Evolutionary conservation across 164 flowering plant species (phyloP), one percentile per base, ranked within the genome.

Genomic region (Chimonanthus salicifolius): DNA sequence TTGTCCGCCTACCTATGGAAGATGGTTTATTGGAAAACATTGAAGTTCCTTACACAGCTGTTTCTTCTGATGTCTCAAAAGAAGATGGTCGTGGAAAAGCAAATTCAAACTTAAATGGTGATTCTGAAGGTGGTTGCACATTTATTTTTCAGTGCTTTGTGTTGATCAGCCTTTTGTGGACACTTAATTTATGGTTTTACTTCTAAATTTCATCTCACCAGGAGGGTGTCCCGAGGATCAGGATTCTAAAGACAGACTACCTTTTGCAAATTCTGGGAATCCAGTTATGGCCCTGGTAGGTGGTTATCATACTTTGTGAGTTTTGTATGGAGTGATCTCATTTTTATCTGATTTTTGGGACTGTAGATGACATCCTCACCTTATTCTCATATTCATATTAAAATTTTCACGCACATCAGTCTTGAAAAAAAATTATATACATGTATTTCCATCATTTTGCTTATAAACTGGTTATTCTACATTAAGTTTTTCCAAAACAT

Each of bases 211-310:
- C 49, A 21, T 67, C 75, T 71, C 51, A 76, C 5, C 77, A 92
- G 97, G 87, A 72, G 70, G 75, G 60, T 48, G 74, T 70, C 71
- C 69, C 54, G 79, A 80, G 76, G 87, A 74, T 43, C 67, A 70
- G 74, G 87, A 84, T 69, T 72, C 79, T 67, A 92, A 88, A 62
- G 80, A 75, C 70, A 79, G 85, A 70, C 82, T 95, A n/a, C 99
- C 98, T 3, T 96, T 96, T 87, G 88, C 82, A 68, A 87, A 87
- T 77, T 90, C 91, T 68, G 85, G 82, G 60, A 96, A 96, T 87
- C 98, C 98, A 67, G 94, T 92, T 48, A 94, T 96, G 98, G 71
- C 92, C 50, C 77, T 90, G 97, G 99, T 96, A 84, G 6, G 90
- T 85, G 64, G 43, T 72, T 69, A 16, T 63, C 20, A 4, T 58